phyloP scores from a whole-genome alignment of 768 basidiomycete species.

The Auricularia heimuer region DNA sequence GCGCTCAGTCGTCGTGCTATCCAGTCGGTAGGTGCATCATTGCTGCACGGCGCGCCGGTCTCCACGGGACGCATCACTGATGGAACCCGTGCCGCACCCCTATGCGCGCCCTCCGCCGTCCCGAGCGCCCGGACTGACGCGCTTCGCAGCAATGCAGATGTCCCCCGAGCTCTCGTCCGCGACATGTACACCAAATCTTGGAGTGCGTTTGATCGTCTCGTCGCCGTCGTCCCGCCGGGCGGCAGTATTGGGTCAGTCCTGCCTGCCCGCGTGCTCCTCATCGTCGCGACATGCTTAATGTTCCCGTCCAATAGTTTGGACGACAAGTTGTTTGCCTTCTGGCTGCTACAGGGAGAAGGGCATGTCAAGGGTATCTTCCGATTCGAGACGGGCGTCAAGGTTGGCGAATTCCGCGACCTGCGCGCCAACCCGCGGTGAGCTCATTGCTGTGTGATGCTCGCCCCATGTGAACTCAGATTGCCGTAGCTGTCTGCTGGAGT shows the following conservation, averaged over 20 bases:
- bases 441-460: not conserved
- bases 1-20: constrained; percentile 61
- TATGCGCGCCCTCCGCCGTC: not conserved
- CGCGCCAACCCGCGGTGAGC: constrained; percentile 66
- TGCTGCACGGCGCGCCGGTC: not conserved
- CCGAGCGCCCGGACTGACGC: not conserved
- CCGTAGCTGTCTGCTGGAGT: constrained; percentile 58
- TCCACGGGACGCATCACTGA: constrained; percentile 1
- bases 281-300: constrained; percentile 4
- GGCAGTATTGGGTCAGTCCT: constrained; percentile 71
- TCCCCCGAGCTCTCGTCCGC: constrained; percentile 72
- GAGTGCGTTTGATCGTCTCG: constrained; percentile 83
- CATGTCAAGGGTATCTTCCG: constrained; percentile 80
- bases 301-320: constrained; percentile 47
- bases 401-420: constrained; percentile 79
- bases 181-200: constrained; percentile 92
- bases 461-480: not conserved
- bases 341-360: constrained; percentile 71
- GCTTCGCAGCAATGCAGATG: constrained; percentile 61
- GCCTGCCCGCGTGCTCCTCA: constrained; percentile 2
- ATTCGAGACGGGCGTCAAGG: constrained; percentile 82
- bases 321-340: constrained; percentile 86
- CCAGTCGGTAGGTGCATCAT: constrained; percentile 45
- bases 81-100: not conserved
- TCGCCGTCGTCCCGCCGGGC: constrained; percentile 83